These are phyloP conservation scores for Nidula microcarpa DNA, from an alignment of 768 basidiomycete species.

Conservation along the genomic window DNA sequence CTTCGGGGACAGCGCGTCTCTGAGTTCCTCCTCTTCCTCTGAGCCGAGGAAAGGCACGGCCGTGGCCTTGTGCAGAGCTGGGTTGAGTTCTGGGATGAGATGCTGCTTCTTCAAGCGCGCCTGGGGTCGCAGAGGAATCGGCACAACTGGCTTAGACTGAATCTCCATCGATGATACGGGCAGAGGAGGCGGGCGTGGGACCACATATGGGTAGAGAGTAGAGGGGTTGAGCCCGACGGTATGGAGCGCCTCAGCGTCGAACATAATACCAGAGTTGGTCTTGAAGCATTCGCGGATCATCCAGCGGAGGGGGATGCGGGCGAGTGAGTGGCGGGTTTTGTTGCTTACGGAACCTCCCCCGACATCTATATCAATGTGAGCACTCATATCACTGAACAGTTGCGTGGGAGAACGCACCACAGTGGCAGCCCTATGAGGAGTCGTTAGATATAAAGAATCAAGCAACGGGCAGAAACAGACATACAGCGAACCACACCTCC, in stretches of 20 bases:
- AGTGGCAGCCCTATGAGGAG: slow-evolving; percentile 32
- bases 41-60: background rate
- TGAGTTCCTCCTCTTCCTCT: slow-evolving; percentile 54
- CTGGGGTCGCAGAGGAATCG: background rate
- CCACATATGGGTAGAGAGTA: slow-evolving; percentile 30
- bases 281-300: slow-evolving; percentile 70
- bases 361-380: slow-evolving; percentile 31
- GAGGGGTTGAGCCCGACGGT: slow-evolving; percentile 37
- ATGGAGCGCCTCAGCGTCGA: slow-evolving; percentile 39
- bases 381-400: background rate
- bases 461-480: slow-evolving; percentile 8
- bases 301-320: slow-evolving; percentile 57
- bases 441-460: background rate
- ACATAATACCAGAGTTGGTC: slow-evolving; percentile 54
- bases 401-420: slow-evolving; percentile 24
- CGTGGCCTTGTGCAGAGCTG: background rate
- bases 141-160: background rate
- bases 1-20: slow-evolving; percentile 41
- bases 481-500: slow-evolving; percentile 32
- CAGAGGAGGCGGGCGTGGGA: slow-evolving; percentile 26
- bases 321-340: slow-evolving; percentile 33
- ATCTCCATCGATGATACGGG: slow-evolving; percentile 1
- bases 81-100: background rate
- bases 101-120: background rate
- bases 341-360: slow-evolving; percentile 52